Evolutionary conservation across 768 basidiomycete species (phyloP).

Genomic region (Trametes cubensis): DNA sequence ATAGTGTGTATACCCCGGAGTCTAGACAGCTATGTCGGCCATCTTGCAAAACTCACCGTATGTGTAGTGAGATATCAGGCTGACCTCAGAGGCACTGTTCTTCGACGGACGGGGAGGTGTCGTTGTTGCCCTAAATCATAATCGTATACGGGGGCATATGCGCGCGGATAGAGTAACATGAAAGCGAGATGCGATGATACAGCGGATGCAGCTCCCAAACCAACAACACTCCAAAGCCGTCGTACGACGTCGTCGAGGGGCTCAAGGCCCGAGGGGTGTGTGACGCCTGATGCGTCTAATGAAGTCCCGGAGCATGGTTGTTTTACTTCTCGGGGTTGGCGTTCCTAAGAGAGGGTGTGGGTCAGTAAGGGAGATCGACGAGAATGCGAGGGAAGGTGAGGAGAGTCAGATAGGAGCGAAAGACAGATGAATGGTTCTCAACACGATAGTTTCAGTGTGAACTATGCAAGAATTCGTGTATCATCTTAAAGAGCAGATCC

Average conservation of each 20-base stretch:
- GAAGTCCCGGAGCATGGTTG: conserved; percentile 5
- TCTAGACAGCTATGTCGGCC: neutral
- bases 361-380: conserved; percentile 19
- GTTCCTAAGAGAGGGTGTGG: conserved; percentile 33
- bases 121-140: conserved; percentile 22
- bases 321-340: conserved; percentile 44
- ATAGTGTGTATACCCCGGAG: conserved; percentile 16
- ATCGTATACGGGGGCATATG: conserved; percentile 25
- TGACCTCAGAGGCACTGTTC: neutral
- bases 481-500: conserved; percentile 50
- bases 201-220: conserved; percentile 26
- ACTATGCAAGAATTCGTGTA: conserved; percentile 78
- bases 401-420: conserved; percentile 98
- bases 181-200: conserved; percentile 29
- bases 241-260: conserved; percentile 18
- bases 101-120: no score
- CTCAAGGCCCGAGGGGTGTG: conserved; percentile 8
- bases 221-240: conserved; percentile 20
- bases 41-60: neutral
- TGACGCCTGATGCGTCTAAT: conserved; percentile 29
- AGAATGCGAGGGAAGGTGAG: conserved; percentile 11
- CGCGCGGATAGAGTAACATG: conserved; percentile 27
- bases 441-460: conserved; percentile 91
- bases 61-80: neutral
- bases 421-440: conserved; percentile 91